These are phyloP conservation scores for Trichoderma endophyticum DNA, from an alignment of 2,329 filamentous ascomycete species.

Conservation along the genomic window DNA sequence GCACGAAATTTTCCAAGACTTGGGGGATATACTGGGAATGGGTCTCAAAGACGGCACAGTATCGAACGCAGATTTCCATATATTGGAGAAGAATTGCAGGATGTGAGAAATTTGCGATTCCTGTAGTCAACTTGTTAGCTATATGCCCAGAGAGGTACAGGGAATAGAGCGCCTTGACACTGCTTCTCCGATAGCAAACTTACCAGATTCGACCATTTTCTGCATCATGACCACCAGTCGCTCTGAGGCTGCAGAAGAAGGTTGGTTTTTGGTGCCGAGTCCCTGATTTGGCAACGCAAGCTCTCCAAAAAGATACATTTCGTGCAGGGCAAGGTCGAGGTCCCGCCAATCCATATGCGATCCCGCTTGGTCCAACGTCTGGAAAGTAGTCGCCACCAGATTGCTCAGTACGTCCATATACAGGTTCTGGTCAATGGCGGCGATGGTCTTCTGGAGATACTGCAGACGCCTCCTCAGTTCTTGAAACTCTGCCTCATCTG, in stretches of 20 bases:
- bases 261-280: constrained; percentile 79
- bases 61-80: constrained; percentile 97
- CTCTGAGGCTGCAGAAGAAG: constrained; percentile 74
- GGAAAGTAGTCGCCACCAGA: constrained; percentile 83
- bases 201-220: constrained; percentile 90
- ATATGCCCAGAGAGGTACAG: background rate
- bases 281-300: constrained; percentile 85
- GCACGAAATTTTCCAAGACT: constrained; percentile 87
- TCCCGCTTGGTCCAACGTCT: constrained; percentile 70
- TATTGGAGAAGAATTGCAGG: constrained; percentile 92
- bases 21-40: constrained; percentile 78
- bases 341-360: constrained; percentile 88
- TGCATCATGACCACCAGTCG: constrained; percentile 88
- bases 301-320: constrained; percentile 95
- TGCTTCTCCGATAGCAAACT: constrained; percentile 33
- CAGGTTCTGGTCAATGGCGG: constrained; percentile 79
- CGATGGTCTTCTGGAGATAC: constrained; percentile 87
- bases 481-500: constrained; percentile 95
- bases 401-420: constrained; percentile 87
- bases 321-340: constrained; percentile 86
- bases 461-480: constrained; percentile 88
- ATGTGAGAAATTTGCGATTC: constrained; percentile 80
- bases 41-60: constrained; percentile 86
- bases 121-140: constrained; percentile 42
- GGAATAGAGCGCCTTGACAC: background rate